Base-by-base conservation (phyloP, 2,329 filamentous ascomycete species). In the Fusarium scirpi region DNA sequence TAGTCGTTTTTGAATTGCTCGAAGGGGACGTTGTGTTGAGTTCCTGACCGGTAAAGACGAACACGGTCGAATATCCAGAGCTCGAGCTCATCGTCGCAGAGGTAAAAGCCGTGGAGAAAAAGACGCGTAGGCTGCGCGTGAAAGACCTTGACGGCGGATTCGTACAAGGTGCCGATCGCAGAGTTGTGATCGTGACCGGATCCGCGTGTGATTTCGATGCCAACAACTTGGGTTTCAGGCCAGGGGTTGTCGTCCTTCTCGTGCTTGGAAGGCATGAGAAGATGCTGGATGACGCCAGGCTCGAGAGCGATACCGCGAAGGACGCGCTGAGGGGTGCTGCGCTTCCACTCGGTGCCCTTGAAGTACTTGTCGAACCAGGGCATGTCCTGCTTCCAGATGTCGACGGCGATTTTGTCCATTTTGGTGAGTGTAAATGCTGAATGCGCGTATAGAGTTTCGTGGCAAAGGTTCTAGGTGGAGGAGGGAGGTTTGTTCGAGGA, bases 41-140 rank as follows among this genome's bases (percentile, higher is more conserved):
- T 43, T 27, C 34, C 49, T 6, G 49, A 41, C 16, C 34, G 32
- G 22, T 53, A 53, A 18, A 53, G 49, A 8, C 49, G 49, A 8
- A 53, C 49, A 10, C 52, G 52, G 32, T 55, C 52, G 12, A 55
- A 55, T 18, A 55, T n/a, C 52, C 52, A 55, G 24, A 55, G 52
- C 20, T 55, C 52, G 8, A 55, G 27, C 29, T 46, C 40, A 16
- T 45, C 12, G 18, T 24, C 52, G 29, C 52, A 32, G 4, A 55
- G 40, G 9, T 55, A 55, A 18, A 55, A 55, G 22, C 52, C 52
- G 22, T 55, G 52, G 4, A 55, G 41, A 6, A 55, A 55, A n/a
- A 55, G 52, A 3, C 52, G 52, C 2, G 27, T 55, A 8, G 52
- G 52, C 18, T 55, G 52, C 15, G 40, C 18, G 13, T 45, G 40